phyloP scores from a whole-genome alignment of 2,329 filamentous ascomycete species.

The Diplodia seriata region DNA sequence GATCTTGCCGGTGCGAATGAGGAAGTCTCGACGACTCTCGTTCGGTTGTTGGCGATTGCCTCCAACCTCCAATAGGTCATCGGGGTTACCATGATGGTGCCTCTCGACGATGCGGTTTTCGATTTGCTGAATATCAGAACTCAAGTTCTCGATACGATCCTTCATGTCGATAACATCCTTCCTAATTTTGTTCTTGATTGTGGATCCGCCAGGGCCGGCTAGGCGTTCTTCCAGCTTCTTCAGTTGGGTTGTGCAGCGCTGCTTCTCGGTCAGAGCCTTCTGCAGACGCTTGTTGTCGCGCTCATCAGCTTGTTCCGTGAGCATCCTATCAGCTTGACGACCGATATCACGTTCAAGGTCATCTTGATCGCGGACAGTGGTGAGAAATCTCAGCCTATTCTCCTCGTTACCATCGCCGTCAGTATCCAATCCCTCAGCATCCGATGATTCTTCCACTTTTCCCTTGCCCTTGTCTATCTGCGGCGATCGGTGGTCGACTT shows the following conservation, averaged over 20 bases:
- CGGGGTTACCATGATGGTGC: conserved; percentile 62
- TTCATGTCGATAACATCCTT: conserved; percentile 72
- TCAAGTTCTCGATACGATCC: conserved; percentile 67
- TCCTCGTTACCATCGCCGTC: conserved; percentile 22
- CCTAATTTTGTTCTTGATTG: conserved; percentile 65
- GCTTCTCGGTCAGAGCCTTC: conserved; percentile 59
- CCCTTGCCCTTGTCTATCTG: conserved; percentile 23
- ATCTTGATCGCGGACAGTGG: conserved; percentile 73
- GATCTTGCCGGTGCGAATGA: conserved; percentile 96
- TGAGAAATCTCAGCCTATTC: conserved; percentile 14
- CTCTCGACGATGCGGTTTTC: conserved; percentile 79
- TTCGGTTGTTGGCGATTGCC: conserved; percentile 71
- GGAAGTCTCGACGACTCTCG: conserved; percentile 84
- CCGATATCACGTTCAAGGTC: conserved; percentile 89
- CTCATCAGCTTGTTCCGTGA: conserved; percentile 68
- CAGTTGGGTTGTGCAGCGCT: conserved; percentile 71
- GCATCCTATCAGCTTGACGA: conserved; percentile 66
- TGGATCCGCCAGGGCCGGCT: conserved; percentile 60
- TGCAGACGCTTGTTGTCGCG: conserved; percentile 68
- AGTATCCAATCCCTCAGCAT: not conserved
- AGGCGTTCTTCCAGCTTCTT: conserved; percentile 58
- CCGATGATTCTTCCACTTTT: conserved; percentile 7
- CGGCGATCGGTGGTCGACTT: not conserved
- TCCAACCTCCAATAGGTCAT: conserved; percentile 52
- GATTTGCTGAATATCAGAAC: conserved; percentile 80